Percentiles rank a stretch among this genome's conserved stretches.
Conservation (phyloP, 371 early-diverging fungal species). For the Mucor velutinosus region DNA sequence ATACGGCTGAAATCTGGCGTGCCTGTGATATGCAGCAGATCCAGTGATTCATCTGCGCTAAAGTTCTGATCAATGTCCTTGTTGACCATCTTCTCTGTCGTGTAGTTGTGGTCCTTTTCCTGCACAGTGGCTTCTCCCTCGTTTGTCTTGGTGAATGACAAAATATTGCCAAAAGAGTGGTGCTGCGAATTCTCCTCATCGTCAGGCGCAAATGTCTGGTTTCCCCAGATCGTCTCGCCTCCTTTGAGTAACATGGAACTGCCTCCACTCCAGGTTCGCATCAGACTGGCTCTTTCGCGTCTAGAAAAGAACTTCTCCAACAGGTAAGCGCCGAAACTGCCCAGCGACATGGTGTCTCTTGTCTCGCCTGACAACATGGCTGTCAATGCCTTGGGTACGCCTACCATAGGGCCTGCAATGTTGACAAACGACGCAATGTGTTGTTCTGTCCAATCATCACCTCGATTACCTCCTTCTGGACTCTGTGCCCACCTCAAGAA, state of each 20-base stretch:
- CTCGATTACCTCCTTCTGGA: slow-evolving; percentile 71
- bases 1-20: slow-evolving; percentile 49
- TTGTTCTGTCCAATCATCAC: slow-evolving; percentile 77
- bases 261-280: slow-evolving; percentile 88
- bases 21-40: slow-evolving; percentile 55
- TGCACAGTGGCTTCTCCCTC: background rate
- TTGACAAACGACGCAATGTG: slow-evolving; percentile 84
- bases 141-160: slow-evolving; percentile 29
- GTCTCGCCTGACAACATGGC: slow-evolving; percentile 80
- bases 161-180: slow-evolving; percentile 41
- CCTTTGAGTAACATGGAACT: slow-evolving; percentile 86
- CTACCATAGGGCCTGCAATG: slow-evolving; percentile 89
- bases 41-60: slow-evolving; percentile 58
- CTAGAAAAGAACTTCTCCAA: slow-evolving; percentile 86
- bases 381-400: slow-evolving; percentile 87
- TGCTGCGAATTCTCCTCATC: slow-evolving; percentile 35
- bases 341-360: slow-evolving; percentile 87
- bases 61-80: slow-evolving; percentile 34
- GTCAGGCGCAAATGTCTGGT: slow-evolving; percentile 65
- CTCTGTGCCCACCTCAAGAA: slow-evolving; percentile 94
- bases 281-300: slow-evolving; percentile 74
- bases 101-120: slow-evolving; percentile 3
- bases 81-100: slow-evolving; percentile 5
- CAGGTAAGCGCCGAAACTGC: slow-evolving; percentile 74
- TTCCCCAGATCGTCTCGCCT: slow-evolving; percentile 85